These are phyloP conservation scores for Neonectria magnoliae DNA, from an alignment of 2,329 filamentous ascomycete species.

Conservation along the genomic window DNA sequence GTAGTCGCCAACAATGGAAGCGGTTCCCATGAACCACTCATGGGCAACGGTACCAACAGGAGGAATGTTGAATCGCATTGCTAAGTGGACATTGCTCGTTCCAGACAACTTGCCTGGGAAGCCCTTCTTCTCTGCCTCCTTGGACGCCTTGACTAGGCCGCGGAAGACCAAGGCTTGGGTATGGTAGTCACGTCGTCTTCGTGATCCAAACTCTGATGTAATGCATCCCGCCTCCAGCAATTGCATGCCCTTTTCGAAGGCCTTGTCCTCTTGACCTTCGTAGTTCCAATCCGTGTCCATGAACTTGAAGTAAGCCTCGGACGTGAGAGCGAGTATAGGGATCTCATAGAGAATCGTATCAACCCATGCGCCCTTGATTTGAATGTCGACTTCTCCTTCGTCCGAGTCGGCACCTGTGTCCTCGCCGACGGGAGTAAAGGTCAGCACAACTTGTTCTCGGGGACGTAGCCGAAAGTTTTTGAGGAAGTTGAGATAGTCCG, in stretches of 20 bases:
- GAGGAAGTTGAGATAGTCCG: constrained; percentile 83
- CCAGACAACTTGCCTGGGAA: constrained; percentile 80
- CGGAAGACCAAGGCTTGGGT: constrained; percentile 93
- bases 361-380: constrained; percentile 85
- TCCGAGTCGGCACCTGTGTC: constrained; percentile 72
- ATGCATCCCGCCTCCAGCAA: constrained; percentile 85
- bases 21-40: constrained; percentile 99
- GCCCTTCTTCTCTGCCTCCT: constrained; percentile 72
- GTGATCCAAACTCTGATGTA: constrained; percentile 93
- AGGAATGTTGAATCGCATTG: constrained; percentile 87
- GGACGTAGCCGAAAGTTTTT: constrained; percentile 84
- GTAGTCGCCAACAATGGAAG: constrained; percentile 89
- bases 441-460: constrained; percentile 78
- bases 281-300: constrained; percentile 94
- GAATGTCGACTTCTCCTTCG: constrained; percentile 79
- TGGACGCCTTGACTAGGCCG: constrained; percentile 82
- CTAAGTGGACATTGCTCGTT: constrained; percentile 96
- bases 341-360: constrained; percentile 99
- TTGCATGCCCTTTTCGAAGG: constrained; percentile 80
- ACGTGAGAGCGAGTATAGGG: constrained; percentile 88
- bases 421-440: constrained; percentile 66
- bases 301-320: constrained; percentile 97
- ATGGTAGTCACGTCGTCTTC: constrained; percentile 90
- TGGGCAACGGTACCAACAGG: constrained; percentile 92
- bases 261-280: constrained; percentile 84